Evolutionary conservation across 208 protist species (phyloP), one percentile per base, ranked within the genome.

Genomic region (Leishmania arabica): DNA sequence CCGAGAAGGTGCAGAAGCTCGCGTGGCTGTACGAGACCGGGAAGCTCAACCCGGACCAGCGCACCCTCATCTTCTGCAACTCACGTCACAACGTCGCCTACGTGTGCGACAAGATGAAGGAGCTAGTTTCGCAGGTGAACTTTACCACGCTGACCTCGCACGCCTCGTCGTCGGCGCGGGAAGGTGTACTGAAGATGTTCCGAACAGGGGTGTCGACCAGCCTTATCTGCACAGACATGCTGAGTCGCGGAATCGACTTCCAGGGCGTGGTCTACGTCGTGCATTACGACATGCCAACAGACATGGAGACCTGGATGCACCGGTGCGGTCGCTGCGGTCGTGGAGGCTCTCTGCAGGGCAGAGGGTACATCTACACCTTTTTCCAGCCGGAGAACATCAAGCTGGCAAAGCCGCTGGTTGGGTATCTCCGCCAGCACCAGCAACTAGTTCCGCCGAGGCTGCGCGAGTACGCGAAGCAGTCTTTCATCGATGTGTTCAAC

Each of bases 191-290:
- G 75, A 90, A 97, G 72, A 94, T 98, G 78, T 99, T 99, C 82
- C 60, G 93, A 40, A 90, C 79, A 3, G 99, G 98, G 60, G 87
- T 98, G 42, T 97, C 90, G 19, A 96, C 84, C 66, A 89, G 99
- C 37, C 94, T 99, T 1, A 81, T 99, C 7, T 99, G 92, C 84
- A 99, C 99, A 27, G 99, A 99, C 90, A 95, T 99, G 34, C 97
- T 99, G 34, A 99, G 99, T 4, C 95, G 99, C 62, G 98, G 97
- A 37, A 91, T 98, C 54, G 99, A 99, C 88, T 99, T 99, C 80
- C 88, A 95, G 15, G 85, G 98, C 17, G 90, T 99, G 8, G 87
- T 99, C 54, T 99, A 99, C 95, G 99, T 99, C 5, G 89, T 99
- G 60, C 95, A 99, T 84, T 95, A 99, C 65, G 99, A 99, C 89